Evolutionary conservation across 2,329 filamentous ascomycete genomes (phyloP), one percentile per base, ranked within the genome.

Genomic region (Paracamarosporium sp.): DNA sequence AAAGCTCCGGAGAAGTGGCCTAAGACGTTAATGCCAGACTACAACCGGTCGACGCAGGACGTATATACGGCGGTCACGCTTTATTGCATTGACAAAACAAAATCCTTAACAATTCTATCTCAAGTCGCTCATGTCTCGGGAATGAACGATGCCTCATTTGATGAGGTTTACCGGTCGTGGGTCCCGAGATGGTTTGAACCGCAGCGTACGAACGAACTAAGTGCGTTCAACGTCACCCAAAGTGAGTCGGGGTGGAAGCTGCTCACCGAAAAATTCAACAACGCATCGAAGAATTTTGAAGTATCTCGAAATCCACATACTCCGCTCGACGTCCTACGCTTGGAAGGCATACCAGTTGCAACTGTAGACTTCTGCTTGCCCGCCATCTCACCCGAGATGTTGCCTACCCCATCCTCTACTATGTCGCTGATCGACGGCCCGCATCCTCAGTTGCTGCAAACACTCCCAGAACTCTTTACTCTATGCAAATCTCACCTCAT

Each of bases 51-150:
- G 0, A 24, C 27, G 2, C 22, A 48, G 25, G 57, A 56, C 22
- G 50, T 60, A 8, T 60, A 60, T 40, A 53, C 28, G 13, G 43
- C 56, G 15, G 57, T 59, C 11, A 50, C 53, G 11, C 40, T 20
- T 6, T 59, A 52, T 33, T 56, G 41, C 41, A 56, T 59, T n/a
- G 17, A 31, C 24, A 53, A 33, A 20, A 50, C 51, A 1, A 22
- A 24, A 15, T 53, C 28, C 8, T 41, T 56, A 4, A 44, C 28
- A 12, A 56, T 59, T 9, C 45, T 58, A 6, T 58, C 56, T 9
- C 50, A 57, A 28, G 44, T 36, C 22, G 33, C 27, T 27, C 11
- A 25, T n/a, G 30, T 7, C 2, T 36, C 41, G n/a, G 43, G n/a
- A 43, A 24, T 25, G 30, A 36, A 20, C 3, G 31, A 31, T 13